phyloP scores from a whole-genome alignment of 768 basidiomycete species.

The Rhodotorula paludigena region DNA sequence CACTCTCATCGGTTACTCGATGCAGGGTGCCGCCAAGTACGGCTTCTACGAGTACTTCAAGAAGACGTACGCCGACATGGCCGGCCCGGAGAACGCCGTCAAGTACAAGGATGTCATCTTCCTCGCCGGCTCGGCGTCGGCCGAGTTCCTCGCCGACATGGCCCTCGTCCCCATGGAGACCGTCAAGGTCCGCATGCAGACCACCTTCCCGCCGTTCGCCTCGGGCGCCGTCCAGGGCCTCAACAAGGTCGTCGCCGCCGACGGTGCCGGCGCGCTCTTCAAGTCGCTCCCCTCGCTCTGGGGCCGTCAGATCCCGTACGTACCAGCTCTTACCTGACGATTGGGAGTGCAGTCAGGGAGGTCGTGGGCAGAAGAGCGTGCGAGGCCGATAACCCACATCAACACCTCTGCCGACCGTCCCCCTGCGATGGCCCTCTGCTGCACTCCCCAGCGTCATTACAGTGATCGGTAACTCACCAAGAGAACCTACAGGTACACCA shows the following conservation, averaged over 20 bases:
- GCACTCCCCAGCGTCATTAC: no score
- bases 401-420: no score
- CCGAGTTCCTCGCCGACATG: constrained; percentile 53
- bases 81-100: constrained; percentile 50
- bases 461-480: no score
- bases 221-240: constrained; percentile 28
- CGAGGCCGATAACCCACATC: no score
- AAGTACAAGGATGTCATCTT: constrained; percentile 52
- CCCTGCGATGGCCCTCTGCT: no score
- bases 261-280: constrained; percentile 43
- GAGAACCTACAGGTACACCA: no score
- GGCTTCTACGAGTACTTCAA: constrained; percentile 50
- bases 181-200: constrained; percentile 45
- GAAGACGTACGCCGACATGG: constrained; percentile 51
- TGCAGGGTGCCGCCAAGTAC: constrained; percentile 53
- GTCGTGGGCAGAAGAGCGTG: no score
- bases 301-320: constrained; percentile 44
- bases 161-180: constrained; percentile 50
- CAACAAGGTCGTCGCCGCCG: constrained; percentile 39
- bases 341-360: no score
- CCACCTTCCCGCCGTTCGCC: constrained; percentile 43
- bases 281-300: constrained; percentile 44
- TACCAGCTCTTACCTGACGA: no score
- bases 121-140: constrained; percentile 52
- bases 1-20: constrained; percentile 50